Percentiles rank a stretch among this genome's conserved stretches.
These are phyloP conservation scores for Phylloporus sp. DNA, from an alignment of 768 basidiomycete genomes.

Conservation along the genomic window DNA sequence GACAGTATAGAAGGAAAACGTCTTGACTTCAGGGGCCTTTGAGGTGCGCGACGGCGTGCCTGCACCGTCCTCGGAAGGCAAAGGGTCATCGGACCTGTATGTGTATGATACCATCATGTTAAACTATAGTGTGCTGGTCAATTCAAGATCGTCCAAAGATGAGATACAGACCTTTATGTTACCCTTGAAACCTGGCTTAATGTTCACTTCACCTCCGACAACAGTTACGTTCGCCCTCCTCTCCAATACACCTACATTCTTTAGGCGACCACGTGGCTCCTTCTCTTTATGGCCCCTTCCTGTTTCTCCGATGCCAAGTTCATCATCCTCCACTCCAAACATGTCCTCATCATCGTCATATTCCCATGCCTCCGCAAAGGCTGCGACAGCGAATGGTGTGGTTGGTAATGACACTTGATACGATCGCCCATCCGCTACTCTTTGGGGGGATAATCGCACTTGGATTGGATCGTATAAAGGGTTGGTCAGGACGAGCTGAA, in stretches of 20 bases:
- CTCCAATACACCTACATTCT: slow-evolving; percentile 80
- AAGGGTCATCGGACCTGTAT: slow-evolving; percentile 85
- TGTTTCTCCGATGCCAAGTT: slow-evolving; percentile 31
- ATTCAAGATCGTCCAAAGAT: neutral
- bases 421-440: slow-evolving; percentile 40
- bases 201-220: slow-evolving; percentile 84
- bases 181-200: slow-evolving; percentile 75
- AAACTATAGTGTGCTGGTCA: slow-evolving; percentile 53
- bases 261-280: slow-evolving; percentile 43
- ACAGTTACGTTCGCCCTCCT: slow-evolving; percentile 85
- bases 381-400: slow-evolving; percentile 73
- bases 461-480: slow-evolving; percentile 95
- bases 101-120: slow-evolving; percentile 94
- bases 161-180: slow-evolving; percentile 63
- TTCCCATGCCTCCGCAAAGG: slow-evolving; percentile 97
- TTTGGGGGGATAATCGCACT: slow-evolving; percentile 79
- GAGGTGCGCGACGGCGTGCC: slow-evolving; percentile 41
- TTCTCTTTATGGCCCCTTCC: slow-evolving; percentile 43
- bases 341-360: slow-evolving; percentile 91
- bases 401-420: slow-evolving; percentile 82
- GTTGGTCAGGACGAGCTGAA: slow-evolving; percentile 89
- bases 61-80: slow-evolving; percentile 59
- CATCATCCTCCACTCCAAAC: slow-evolving; percentile 53
- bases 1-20: slow-evolving; percentile 85
- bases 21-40: slow-evolving; percentile 71